Evolutionary conservation across 495 filamentous ascomycete species (phyloP).

Genomic region (Trichoderma gamsii): DNA sequence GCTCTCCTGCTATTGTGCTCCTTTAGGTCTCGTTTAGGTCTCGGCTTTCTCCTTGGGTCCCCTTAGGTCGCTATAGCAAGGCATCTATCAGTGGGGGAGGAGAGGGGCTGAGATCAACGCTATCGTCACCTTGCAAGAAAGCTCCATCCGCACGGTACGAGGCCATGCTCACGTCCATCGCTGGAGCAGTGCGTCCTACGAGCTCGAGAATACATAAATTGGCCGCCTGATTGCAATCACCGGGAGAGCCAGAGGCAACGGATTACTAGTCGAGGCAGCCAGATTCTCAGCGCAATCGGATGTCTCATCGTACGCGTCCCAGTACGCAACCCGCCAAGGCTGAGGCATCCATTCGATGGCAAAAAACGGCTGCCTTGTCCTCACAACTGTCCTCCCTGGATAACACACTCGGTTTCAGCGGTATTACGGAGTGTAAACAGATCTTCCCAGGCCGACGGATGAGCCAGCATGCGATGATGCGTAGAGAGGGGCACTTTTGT

Average conservation of each 20-base stretch:
- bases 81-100: neutral
- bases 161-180: neutral
- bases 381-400: neutral
- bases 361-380: neutral
- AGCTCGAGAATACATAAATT: neutral
- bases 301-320: neutral
- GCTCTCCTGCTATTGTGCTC: neutral
- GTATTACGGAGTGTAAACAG: neutral
- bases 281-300: neutral
- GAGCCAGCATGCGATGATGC: neutral
- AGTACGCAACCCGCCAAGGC: constrained; percentile 5
- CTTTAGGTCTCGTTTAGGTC: constrained; percentile 3
- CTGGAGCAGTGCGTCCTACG: neutral
- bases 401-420: neutral
- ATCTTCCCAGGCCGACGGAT: too few species aligned
- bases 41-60: neutral
- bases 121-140: neutral
- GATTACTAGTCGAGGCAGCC: neutral
- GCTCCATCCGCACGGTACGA: neutral
- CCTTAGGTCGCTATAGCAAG: constrained; percentile 11
- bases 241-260: neutral
- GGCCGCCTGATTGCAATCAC: neutral
- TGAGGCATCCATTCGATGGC: neutral
- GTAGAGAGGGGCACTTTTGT: constrained; percentile 7
- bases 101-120: constrained; percentile 7